Conservation (phyloP, 2,329 filamentous ascomycete genomes). For the Aspergillus puulaauensis region DNA sequence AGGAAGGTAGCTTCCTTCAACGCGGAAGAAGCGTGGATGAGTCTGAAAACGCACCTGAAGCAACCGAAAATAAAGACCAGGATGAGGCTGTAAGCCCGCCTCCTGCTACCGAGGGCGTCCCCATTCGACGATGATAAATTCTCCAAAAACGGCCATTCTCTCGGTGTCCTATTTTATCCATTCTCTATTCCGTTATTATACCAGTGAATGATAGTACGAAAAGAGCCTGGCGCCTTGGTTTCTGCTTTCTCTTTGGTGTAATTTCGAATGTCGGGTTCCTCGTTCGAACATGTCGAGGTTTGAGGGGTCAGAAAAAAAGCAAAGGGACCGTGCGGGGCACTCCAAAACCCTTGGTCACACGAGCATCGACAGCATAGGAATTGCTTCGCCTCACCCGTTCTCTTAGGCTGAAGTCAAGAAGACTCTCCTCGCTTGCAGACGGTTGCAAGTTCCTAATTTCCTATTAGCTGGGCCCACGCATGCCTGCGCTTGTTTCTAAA, state of each 20-base stretch:
- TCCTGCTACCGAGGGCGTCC: slow-evolving; percentile 54
- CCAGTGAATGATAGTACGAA: slow-evolving; percentile 27
- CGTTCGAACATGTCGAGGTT: slow-evolving; percentile 1
- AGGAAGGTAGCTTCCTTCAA: slow-evolving; percentile 85
- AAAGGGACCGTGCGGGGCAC: slow-evolving; percentile 7
- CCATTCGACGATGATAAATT: slow-evolving; percentile 59
- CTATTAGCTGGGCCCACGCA: slow-evolving; percentile 1
- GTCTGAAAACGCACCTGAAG: slow-evolving; percentile 21
- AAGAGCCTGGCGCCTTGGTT: slow-evolving; percentile 37
- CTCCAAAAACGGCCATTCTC: background rate
- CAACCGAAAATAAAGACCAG: slow-evolving; percentile 39
- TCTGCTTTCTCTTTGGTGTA: slow-evolving; percentile 16
- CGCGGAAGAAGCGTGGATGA: slow-evolving; percentile 71
- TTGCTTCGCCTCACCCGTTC: background rate
- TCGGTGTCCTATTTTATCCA: background rate
- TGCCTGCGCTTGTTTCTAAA: background rate
- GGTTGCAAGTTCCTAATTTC: background rate
- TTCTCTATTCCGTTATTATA: slow-evolving; percentile 3
- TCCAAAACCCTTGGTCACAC: slow-evolving; percentile 3
- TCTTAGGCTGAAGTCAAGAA: background rate
- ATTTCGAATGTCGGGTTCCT: slow-evolving; percentile 5
- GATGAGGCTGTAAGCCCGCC: slow-evolving; percentile 47
- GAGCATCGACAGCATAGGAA: background rate
- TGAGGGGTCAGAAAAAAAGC: slow-evolving; percentile 6
- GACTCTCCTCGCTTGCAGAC: background rate